Conservation (phyloP, 441 rosid species). For the Oxalis stricta region DNA sequence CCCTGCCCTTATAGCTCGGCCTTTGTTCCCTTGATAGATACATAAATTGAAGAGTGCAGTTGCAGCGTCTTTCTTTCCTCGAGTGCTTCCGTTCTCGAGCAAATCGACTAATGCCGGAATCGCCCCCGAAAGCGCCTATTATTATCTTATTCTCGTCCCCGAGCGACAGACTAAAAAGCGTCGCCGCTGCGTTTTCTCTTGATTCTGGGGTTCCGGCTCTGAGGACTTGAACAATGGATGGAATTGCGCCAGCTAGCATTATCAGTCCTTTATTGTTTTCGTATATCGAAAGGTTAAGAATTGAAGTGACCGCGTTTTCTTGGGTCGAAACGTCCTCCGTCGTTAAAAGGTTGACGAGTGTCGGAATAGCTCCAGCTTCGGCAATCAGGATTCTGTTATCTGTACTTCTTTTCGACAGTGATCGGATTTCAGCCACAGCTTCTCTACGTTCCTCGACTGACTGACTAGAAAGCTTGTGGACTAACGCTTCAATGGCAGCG, state of each 20-base stretch:
- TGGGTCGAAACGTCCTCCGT: slow-evolving; percentile 40
- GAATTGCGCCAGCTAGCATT: slow-evolving; percentile 81
- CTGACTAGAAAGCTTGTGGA: slow-evolving; percentile 49
- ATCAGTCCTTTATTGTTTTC: slow-evolving; percentile 67
- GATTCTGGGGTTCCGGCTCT: slow-evolving; percentile 78
- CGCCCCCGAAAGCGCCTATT: slow-evolving; percentile 88
- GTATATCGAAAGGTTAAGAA: slow-evolving; percentile 76
- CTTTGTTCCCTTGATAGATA: slow-evolving; percentile 72
- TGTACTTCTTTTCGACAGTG: slow-evolving; percentile 71
- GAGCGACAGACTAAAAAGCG: slow-evolving; percentile 74
- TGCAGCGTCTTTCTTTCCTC: slow-evolving; percentile 93
- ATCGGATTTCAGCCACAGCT: slow-evolving; percentile 60
- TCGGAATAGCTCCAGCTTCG: slow-evolving; percentile 77
- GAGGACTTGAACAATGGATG: slow-evolving; percentile 74
- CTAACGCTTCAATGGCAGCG: slow-evolving; percentile 53
- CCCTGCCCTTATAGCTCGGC: slow-evolving; percentile 77
- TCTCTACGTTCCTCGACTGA: slow-evolving; percentile 40
- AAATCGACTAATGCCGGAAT: slow-evolving; percentile 63
- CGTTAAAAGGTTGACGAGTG: slow-evolving; percentile 54
- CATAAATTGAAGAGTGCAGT: slow-evolving; percentile 81
- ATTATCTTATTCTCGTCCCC: slow-evolving; percentile 82
- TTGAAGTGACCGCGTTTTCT: slow-evolving; percentile 77
- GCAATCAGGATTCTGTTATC: slow-evolving; percentile 77
- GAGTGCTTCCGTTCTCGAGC: slow-evolving; percentile 46
- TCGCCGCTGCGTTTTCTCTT: slow-evolving; percentile 83